A percentile compares a stretch with the other conserved stretches of the same genome.
These are phyloP conservation scores for Colletotrichum cuscutae DNA, from an alignment of 2,329 filamentous ascomycete species.

Conservation along the genomic window DNA sequence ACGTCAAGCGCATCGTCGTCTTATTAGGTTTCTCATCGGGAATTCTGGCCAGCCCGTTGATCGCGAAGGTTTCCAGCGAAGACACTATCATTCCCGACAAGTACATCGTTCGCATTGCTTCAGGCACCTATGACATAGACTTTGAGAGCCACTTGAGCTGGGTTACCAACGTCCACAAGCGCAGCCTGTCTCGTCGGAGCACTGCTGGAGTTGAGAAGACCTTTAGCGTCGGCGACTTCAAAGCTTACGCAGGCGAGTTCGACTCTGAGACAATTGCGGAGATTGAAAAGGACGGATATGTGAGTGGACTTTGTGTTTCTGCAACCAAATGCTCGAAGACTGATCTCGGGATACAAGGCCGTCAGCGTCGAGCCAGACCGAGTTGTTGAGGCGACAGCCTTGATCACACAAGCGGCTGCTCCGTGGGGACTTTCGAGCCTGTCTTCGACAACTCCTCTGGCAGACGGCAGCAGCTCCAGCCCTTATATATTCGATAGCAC, in stretches of 20 bases:
- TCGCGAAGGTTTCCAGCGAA: not conserved
- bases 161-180: not conserved
- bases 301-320: constrained; percentile 39
- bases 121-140: not conserved
- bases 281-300: constrained; percentile 48
- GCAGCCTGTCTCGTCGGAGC: not conserved
- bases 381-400: not conserved
- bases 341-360: constrained; percentile 38
- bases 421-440: constrained; percentile 57
- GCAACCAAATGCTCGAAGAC: constrained; percentile 20
- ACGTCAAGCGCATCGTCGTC: not conserved
- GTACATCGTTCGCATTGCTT: not conserved
- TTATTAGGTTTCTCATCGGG: not conserved
- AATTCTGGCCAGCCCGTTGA: not conserved
- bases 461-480: constrained; percentile 35
- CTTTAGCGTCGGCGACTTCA: constrained; percentile 25
- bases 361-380: constrained; percentile 44
- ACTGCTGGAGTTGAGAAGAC: constrained; percentile 6
- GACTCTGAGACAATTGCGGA: constrained; percentile 49
- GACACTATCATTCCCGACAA: not conserved
- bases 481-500: constrained; percentile 37
- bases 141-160: not conserved
- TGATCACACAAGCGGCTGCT: constrained; percentile 35
- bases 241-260: constrained; percentile 55
- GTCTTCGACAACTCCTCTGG: constrained; percentile 50